Conservation (phyloP, 192 early-diverging fungal genomes). For the Funneliformis geosporum region DNA sequence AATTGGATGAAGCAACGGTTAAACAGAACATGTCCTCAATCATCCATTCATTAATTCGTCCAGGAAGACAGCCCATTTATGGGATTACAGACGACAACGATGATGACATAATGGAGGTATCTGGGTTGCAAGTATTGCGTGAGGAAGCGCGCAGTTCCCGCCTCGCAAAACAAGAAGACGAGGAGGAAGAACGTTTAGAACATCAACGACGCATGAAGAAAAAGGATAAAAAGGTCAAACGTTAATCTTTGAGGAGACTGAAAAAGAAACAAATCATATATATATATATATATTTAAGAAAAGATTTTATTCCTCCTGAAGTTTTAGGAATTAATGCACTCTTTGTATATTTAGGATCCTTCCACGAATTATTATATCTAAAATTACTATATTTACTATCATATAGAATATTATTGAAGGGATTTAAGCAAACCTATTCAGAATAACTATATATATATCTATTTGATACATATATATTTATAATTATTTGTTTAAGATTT, state of each 20-base stretch:
- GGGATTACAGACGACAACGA: background rate
- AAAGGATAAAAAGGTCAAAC: background rate
- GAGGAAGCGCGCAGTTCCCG: background rate
- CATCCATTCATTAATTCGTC: slow-evolving; percentile 1
- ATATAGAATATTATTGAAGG: too few species aligned
- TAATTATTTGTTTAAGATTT: too few species aligned
- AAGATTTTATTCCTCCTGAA: too few species aligned
- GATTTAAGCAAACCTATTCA: too few species aligned
- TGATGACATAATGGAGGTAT: slow-evolving; percentile 7
- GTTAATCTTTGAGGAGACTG: background rate
- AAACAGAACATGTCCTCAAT: background rate
- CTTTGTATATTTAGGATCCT: background rate
- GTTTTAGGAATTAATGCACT: background rate
- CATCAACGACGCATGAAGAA: background rate
- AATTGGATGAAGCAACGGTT: background rate
- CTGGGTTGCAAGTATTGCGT: background rate
- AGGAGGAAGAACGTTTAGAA: slow-evolving; percentile 7
- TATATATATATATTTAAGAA: too few species aligned
- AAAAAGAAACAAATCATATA: too few species aligned
- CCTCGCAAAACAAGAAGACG: background rate
- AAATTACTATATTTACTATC: too few species aligned
- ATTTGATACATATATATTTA: too few species aligned
- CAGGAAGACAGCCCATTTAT: background rate
- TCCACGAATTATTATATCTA: background rate
- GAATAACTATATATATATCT: too few species aligned